Evolutionary conservation across 2,329 filamentous ascomycete genomes (phyloP), one percentile per base, ranked within the genome.

Genomic region (Sporothrix phasma): DNA sequence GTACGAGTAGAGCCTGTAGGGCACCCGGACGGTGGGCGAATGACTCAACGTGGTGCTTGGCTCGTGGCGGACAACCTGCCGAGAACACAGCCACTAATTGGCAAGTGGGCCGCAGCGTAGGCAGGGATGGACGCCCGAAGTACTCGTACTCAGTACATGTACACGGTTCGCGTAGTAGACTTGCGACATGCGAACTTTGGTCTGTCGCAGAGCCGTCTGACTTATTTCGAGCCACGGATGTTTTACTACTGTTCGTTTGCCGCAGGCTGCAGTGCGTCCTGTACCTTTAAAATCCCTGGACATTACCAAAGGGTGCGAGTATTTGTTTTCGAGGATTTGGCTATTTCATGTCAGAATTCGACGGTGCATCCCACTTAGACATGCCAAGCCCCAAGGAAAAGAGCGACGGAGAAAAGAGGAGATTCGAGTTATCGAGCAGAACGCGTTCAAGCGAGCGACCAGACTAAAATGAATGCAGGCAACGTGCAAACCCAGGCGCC

Each of bases 331-430:
- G 29, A 47, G 39, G 37, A 47, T 3, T 31, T 19, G 56, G 41
- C 15, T n/a, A 60, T 37, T 24, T 47, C 41, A 41, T 0, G 22
- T 47, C 43, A 26, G 24, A 31, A 34, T 34, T 47, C 5, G 58
- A 34, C 51, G 31, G 37, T 41, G 29, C 29, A 61, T 47, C 58
- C n/a, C 19, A 39, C 58, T 61, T 46, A 47, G 13, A 62, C 51
- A 41, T 19, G 63, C 63, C 58, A 64, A 64, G 58, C 51, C 31
- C n/a, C 47, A 26, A 56, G 63, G 56, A 22, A 61, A 64, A 29
- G 63, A 64, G 58, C 47, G 31, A 53, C 61, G 13, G 17, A 43
- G 46, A 19, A 53, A 53, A 61, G 49, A 43, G 54, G 59, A 45
- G 51, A 29, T 19, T n/a, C 26, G 24, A 49, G 22, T 24, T 7